Evolutionary conservation across 768 basidiomycete species (phyloP).

Genomic region (Suillus weaverae): DNA sequence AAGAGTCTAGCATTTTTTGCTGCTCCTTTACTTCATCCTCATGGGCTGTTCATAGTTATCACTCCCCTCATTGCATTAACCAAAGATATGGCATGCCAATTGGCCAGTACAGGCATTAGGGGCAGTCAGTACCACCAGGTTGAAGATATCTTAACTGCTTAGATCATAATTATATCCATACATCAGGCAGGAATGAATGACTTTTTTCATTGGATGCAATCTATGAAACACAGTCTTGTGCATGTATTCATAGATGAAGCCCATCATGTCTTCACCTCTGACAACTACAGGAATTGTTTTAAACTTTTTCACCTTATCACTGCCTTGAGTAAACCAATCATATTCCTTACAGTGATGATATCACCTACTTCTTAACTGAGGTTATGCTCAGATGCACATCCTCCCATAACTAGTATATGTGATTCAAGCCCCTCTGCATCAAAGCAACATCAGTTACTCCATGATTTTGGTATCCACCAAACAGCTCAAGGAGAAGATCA

Average conservation of each 20-base stretch:
- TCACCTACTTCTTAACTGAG: background rate
- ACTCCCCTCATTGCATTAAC: constrained; percentile 11
- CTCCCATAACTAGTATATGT: background rate
- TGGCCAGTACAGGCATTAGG: background rate
- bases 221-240: background rate
- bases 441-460: constrained; percentile 6
- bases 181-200: constrained; percentile 5
- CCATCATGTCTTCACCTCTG: constrained; percentile 10
- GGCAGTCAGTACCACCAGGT: background rate
- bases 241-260: constrained; percentile 13
- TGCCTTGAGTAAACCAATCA: constrained; percentile 10
- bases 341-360: constrained; percentile 12
- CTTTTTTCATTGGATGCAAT: constrained; percentile 2
- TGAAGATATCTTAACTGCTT: background rate
- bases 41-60: constrained; percentile 5
- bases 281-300: constrained; percentile 11
- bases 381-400: background rate
- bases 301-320: constrained; percentile 13
- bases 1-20: constrained; percentile 17
- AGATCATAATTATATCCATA: constrained; percentile 11
- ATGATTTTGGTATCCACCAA: fast-evolving
- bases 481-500: background rate
- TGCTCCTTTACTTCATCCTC: constrained; percentile 3
- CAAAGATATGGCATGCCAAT: constrained; percentile 7
- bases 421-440: background rate